Base-by-base conservation (phyloP, 768 basidiomycete genomes). In the Naganishia vaughanmartiniae region DNA sequence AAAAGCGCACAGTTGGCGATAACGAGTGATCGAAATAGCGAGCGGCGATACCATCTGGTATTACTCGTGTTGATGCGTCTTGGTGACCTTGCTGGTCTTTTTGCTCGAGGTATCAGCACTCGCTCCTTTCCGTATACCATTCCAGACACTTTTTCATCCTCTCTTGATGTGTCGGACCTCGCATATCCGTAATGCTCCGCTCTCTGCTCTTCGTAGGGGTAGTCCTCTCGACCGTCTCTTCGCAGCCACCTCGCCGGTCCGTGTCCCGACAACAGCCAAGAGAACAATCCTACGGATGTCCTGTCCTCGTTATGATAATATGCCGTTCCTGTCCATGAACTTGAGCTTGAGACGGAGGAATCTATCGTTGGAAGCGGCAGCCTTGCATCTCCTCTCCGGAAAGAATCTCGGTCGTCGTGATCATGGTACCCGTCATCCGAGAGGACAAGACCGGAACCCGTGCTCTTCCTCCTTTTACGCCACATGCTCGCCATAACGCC, bases 391-490 rank as follows among this genome's bases (percentile, higher is more conserved):
- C 33, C 17, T 28, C 60, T 26, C 39, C 39, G 48, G 48, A 21
- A 21, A 1, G 48, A 51, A 51, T 51, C 48, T 26, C 48, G 48
- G n/a, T 63, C 36, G 12, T 45, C 60, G 31, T 45, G 24, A 15
- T 63, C 24, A 45, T 28, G 60, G 36, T 42, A 34, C n/a, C 34
- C 60, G 60, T 45, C 39, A 42, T 45, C 36, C 48, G 24, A 51
- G 26, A 15, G 17, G 24, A 34, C 19, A 14, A 28, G 17, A 5
- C 39, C 60, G 24, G 39, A 26, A 7, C 60, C 60, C 7, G 42
- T 26, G 15, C 60, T 63, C 42, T 63, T 63, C 60, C 60, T 42
- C 11, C 60, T 39, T 30, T 63, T 63, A 7, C 60, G 60, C 60
- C 60, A 63, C 60, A 63, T 63, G 60, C 39, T 45, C 24, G 42